Base-by-base conservation (phyloP, 2,329 filamentous ascomycete genomes). In the Neopestalotiopsis sp. region DNA sequence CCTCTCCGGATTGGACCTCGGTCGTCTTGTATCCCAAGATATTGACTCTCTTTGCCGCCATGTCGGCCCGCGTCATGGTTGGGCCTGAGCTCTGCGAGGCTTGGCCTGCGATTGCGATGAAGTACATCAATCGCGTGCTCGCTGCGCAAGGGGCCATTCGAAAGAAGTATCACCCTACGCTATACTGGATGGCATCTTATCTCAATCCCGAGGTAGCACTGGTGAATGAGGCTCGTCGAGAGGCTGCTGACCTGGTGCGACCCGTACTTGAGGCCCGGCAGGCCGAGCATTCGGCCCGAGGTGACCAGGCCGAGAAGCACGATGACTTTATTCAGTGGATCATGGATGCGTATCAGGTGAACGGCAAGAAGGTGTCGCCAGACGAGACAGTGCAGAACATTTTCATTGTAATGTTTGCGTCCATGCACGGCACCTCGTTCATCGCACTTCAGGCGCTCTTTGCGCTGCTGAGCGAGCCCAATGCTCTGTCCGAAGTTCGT, bases 141-240 rank as follows among this genome's bases (percentile, higher is more conserved):
- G 68, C 69, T 38, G 71, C 73, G 12, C 72, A 70, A 24, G 61
- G 60, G 14, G 69, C 68, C 40, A 69, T 73, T 28, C 69, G 70
- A 14, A 68, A 69, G 13, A 69, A 66, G 62, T 71, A 73, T 66
- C 68, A 68, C 49, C 67, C 71, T 2, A 45, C 65, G 30, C 65
- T 72, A 3, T 73, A 73, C 58, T 72, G 70, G 72, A 67, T 65
- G n/a, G 70, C 71, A 5, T 71, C 69, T n/a, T 74, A 72, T 63
- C 59, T 71, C n/a, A 71, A 58, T 58, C 69, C 69, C 14, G 72
- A 72, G 38, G 66, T 71, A 2, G 70, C 68, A 14, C 7, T 52
- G 45, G 45, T 52, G 3, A 52, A 52, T 6, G 45, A 52, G 4
- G 67, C 62, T 7, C 72, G 70, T 3, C 66, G 56, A 28, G 45